Percentiles rank a stretch among this genome's conserved stretches.
Evolutionary conservation across 1,139 yeast genomes (phyloP).

Genomic region (Hansenula anomala): DNA sequence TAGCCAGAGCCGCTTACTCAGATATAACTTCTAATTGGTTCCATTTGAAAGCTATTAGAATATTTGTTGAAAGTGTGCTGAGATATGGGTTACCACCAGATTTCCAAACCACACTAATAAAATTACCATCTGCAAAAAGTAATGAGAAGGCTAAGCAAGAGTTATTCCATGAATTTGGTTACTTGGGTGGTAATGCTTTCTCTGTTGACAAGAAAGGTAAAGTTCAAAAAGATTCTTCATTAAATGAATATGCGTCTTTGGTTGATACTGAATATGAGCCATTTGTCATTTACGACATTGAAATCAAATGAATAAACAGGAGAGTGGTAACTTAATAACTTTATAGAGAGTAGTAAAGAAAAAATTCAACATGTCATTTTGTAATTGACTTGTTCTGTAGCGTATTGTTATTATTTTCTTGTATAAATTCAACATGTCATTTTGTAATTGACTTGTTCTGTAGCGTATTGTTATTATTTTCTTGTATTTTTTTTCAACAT

Average conservation of each 20-base stretch:
- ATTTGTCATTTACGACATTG: constrained; percentile 73
- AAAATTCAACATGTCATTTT: too few relatives aligned
- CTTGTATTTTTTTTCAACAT: too few relatives aligned
- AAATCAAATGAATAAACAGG: constrained; percentile 23
- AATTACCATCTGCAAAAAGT: constrained; percentile 32
- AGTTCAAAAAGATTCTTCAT: constrained; percentile 53
- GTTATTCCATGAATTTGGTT: constrained; percentile 72
- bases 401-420: too few relatives aligned
- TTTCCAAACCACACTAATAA: constrained; percentile 53
- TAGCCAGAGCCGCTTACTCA: constrained; percentile 82
- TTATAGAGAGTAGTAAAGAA: too few relatives aligned
- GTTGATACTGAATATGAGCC: constrained; percentile 96
- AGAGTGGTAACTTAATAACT: too few relatives aligned
- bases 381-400: too few relatives aligned
- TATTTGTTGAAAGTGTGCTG: constrained; percentile 67
- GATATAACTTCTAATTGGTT: constrained; percentile 85
- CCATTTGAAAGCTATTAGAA: constrained; percentile 69
- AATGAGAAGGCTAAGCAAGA: constrained; percentile 60
- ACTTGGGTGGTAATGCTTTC: constrained; percentile 87
- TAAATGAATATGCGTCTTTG: constrained; percentile 84
- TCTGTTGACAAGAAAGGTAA: constrained; percentile 59
- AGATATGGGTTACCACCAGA: constrained; percentile 97
- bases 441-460: too few relatives aligned
- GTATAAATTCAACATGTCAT: too few relatives aligned
- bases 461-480: too few relatives aligned